Conservation (phyloP, 331 rosid genomes). For the Malus hybrid region DNA sequence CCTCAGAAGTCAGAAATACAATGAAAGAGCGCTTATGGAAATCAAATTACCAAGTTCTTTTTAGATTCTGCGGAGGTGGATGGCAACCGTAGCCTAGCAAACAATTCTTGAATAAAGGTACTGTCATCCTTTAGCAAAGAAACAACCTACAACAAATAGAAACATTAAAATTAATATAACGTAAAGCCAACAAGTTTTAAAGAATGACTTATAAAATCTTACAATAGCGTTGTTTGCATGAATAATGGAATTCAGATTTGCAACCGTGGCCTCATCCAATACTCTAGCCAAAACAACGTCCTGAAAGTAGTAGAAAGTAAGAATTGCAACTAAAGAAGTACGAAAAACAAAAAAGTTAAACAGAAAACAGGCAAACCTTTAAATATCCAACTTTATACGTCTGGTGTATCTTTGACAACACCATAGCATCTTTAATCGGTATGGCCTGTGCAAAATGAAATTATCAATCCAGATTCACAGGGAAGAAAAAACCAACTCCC, state of each 20-base stretch:
- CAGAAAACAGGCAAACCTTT: constrained; percentile 46
- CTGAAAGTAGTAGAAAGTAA: constrained; percentile 37
- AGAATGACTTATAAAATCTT: constrained; percentile 24
- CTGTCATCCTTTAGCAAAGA: constrained; percentile 81
- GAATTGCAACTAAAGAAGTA: constrained; percentile 11
- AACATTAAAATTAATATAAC: constrained; percentile 12
- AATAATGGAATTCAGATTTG: constrained; percentile 79
- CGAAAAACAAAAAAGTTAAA: neutral
- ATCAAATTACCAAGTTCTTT: constrained; percentile 67
- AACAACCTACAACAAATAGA: constrained; percentile 53
- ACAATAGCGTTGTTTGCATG: constrained; percentile 80
- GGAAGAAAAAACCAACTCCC: neutral
- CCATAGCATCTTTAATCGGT: constrained; percentile 72
- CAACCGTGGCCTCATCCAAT: constrained; percentile 71
- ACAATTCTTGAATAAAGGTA: constrained; percentile 87
- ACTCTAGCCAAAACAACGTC: constrained; percentile 88
- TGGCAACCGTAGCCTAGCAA: constrained; percentile 69
- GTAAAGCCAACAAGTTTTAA: neutral
- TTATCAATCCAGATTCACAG: neutral
- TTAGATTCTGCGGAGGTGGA: constrained; percentile 68
- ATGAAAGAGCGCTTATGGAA: neutral
- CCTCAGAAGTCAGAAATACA: constrained; percentile 14
- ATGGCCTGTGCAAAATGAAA: constrained; percentile 52
- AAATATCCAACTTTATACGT: constrained; percentile 91
- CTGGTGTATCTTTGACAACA: constrained; percentile 91